Percentiles rank a stretch among this genome's conserved stretches.
Conservation (phyloP, 1,284 basidiomycete species). For the Ustilago sp. region DNA sequence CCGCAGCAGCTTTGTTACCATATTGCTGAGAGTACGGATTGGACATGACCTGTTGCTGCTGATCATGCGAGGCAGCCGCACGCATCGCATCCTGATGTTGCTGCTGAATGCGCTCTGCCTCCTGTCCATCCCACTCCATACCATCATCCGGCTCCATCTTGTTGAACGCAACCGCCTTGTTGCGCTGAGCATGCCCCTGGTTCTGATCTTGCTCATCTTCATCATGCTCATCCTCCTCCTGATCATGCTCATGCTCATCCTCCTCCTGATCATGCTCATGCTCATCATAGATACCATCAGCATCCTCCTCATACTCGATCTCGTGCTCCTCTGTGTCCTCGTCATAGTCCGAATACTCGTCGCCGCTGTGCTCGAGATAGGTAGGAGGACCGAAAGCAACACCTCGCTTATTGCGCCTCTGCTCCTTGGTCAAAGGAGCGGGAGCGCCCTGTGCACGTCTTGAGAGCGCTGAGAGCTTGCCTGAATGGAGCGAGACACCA, state of each 20-base stretch:
- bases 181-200: slow-evolving; percentile 12
- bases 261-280: slow-evolving; percentile 28
- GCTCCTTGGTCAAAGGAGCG: slow-evolving; percentile 43
- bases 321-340: slow-evolving; percentile 58
- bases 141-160: slow-evolving; percentile 73
- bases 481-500: slow-evolving; percentile 61
- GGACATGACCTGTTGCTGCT: slow-evolving; percentile 28
- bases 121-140: slow-evolving; percentile 72
- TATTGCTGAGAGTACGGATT: slow-evolving; percentile 33
- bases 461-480: slow-evolving; percentile 67
- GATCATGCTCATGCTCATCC: slow-evolving; percentile 34
- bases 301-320: slow-evolving; percentile 55
- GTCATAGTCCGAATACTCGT: slow-evolving; percentile 63
- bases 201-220: slow-evolving; percentile 9
- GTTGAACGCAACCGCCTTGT: slow-evolving; percentile 26
- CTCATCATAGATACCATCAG: slow-evolving; percentile 52
- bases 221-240: slow-evolving; percentile 16
- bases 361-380: slow-evolving; percentile 67
- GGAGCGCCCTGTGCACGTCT: slow-evolving; percentile 56
- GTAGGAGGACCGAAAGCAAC: slow-evolving; percentile 66
- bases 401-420: slow-evolving; percentile 56
- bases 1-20: slow-evolving; percentile 7
- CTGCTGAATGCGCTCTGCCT: slow-evolving; percentile 69
- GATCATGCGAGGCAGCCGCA: slow-evolving; percentile 18
- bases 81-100: slow-evolving; percentile 40